These are phyloP conservation scores for Fusarium coicis DNA, from an alignment of 2,329 filamentous ascomycete species.

Conservation along the genomic window DNA sequence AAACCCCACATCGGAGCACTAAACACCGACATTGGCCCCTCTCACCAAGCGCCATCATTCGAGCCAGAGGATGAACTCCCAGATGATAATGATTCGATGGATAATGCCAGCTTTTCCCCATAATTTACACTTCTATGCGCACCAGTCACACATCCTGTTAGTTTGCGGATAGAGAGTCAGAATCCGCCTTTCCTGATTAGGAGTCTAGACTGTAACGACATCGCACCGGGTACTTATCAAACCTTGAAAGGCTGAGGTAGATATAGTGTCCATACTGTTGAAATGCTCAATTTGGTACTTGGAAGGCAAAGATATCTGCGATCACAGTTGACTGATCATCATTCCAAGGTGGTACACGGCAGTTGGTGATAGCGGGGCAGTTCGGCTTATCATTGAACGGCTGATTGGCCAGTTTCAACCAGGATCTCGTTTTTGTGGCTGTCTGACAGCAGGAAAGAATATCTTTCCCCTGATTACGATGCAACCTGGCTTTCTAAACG, in stretches of 20 bases:
- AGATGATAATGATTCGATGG: background rate
- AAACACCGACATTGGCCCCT: conserved; percentile 2
- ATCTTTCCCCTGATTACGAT: background rate
- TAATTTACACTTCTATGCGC: background rate
- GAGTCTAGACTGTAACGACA: background rate
- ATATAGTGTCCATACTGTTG: background rate
- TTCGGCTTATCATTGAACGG: background rate
- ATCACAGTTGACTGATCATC: background rate
- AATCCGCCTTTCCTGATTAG: background rate
- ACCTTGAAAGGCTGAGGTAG: background rate
- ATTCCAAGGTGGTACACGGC: background rate
- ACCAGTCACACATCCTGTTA: background rate
- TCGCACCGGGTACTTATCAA: background rate
- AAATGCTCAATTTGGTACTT: background rate
- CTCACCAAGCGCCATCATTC: background rate
- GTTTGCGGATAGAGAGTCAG: too few species aligned
- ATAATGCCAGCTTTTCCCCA: background rate
- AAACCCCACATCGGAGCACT: conserved; percentile 25
- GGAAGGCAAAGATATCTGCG: background rate
- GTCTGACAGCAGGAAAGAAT: background rate
- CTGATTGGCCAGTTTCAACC: background rate
- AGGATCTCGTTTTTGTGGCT: background rate
- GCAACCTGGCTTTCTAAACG: background rate
- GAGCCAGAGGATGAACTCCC: background rate
- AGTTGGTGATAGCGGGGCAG: background rate